These are phyloP conservation scores for Aureobasidium namibiae DNA, from an alignment of 2,329 filamentous ascomycete species.

Conservation along the genomic window DNA sequence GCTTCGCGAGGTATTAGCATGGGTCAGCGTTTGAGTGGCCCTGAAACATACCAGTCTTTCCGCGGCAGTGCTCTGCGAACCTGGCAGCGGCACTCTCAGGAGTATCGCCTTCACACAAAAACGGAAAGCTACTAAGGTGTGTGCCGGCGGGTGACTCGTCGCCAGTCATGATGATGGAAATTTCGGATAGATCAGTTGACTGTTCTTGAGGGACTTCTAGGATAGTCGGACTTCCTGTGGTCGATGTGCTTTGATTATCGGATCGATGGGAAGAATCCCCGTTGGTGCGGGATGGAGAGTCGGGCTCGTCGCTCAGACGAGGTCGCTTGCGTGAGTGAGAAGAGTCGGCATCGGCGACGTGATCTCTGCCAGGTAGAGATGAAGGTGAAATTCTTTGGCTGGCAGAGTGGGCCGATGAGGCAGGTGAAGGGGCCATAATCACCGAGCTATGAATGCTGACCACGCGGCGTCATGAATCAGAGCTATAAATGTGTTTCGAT, in stretches of 20 bases:
- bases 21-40: too few species aligned
- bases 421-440: constrained; percentile 18
- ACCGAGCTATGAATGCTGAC: neutral
- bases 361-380: constrained; percentile 32
- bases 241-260: neutral
- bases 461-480: neutral
- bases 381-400: constrained; percentile 8
- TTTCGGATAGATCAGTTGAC: neutral
- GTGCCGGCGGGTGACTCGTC: constrained; percentile 15
- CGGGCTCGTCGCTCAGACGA: constrained; percentile 30
- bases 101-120: neutral
- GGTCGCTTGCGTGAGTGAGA: constrained; percentile 40
- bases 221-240: constrained; percentile 17
- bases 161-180: constrained; percentile 19
- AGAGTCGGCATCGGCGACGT: constrained; percentile 36
- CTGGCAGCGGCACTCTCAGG: neutral
- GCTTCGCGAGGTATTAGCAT: neutral
- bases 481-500: neutral
- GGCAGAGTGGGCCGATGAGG: constrained; percentile 5
- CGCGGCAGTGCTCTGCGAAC: neutral
- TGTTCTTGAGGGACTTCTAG: constrained; percentile 25
- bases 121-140: neutral
- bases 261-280: constrained; percentile 20
- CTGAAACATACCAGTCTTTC: neutral
- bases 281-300: constrained; percentile 19